Conservation (phyloP, 1,284 basidiomycete species). For the Ustilago cynodontis region DNA sequence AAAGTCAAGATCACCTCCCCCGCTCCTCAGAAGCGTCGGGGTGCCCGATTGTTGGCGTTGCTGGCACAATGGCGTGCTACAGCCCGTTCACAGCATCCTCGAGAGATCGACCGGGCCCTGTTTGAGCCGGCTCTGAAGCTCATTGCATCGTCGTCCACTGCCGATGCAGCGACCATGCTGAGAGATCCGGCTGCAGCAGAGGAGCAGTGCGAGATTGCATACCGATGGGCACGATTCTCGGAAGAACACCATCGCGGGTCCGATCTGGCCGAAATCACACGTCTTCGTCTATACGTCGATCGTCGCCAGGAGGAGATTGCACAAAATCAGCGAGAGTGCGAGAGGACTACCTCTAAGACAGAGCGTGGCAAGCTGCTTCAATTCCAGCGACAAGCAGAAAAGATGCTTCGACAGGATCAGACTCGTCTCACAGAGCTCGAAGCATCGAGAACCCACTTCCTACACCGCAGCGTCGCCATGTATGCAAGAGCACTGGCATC, state of each 20-base stretch:
- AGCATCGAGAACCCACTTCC: conserved; percentile 74
- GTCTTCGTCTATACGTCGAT: conserved; percentile 80
- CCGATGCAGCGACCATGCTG: not conserved
- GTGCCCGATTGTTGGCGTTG: conserved; percentile 71
- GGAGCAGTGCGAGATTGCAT: conserved; percentile 78
- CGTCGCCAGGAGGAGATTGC: conserved; percentile 77
- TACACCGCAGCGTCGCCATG: conserved; percentile 83
- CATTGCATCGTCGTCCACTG: conserved; percentile 2
- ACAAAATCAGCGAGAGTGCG: conserved; percentile 74
- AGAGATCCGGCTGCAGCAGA: conserved; percentile 26
- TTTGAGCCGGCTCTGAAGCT: conserved; percentile 77
- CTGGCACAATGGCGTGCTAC: conserved; percentile 84
- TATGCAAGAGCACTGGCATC: conserved; percentile 80
- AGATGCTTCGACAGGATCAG: conserved; percentile 52
- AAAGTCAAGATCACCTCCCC: conserved; percentile 10
- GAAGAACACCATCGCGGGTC: conserved; percentile 83
- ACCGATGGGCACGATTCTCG: conserved; percentile 87
- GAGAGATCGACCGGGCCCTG: conserved; percentile 79
- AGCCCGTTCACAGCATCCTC: conserved; percentile 84
- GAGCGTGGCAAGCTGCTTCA: conserved; percentile 29
- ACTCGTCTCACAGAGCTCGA: conserved; percentile 42
- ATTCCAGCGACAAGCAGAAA: conserved; percentile 47
- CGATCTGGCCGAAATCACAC: conserved; percentile 79
- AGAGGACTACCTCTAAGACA: conserved; percentile 27
- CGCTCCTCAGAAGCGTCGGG: conserved; percentile 25